Base-by-base conservation (phyloP, 1,284 basidiomycete genomes). In the Cystobasidiaceae sp. region DNA sequence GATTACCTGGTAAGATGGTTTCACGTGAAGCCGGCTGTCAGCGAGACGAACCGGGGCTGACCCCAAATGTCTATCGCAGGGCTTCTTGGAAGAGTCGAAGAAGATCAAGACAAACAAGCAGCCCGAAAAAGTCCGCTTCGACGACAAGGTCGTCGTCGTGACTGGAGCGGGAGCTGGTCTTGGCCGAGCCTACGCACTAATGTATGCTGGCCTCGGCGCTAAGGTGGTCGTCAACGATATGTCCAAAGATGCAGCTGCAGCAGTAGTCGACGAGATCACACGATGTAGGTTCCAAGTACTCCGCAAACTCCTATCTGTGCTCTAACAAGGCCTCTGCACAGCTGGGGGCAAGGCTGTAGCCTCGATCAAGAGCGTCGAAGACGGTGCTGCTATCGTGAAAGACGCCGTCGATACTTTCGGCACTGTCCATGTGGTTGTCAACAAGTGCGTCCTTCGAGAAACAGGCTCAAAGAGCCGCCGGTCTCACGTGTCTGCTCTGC, bases 211-310 rank as follows among this genome's bases (percentile, higher is more conserved):
- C 68, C 83, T 93, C 4, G 96, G 96, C 32, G 94, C 92, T 23
- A 97, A 97, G 74, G 90, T 99, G 34, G 90, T 98, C 44, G 85
- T 98, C 67, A 99, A 98, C 77, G 96, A 99, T 75, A 87, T 98
- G 64, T 90, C 48, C 51, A 67, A 68, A 65, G 70, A 66, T 19
- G 82, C 75, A 87, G 89, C 87, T 64, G 64, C 80, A 44, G 41
- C 28, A 28, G 27, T 58, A 13, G 59, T 59, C 21, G 46, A 32
- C 21, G 62, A 50, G 37, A 54, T 34, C 34, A 27, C 37, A 15
- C 5, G 37, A 27, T 37, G n/a, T 48, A 9, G 27, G 30, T 44
- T 32, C n/a, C n/a, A n/a, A n/a, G n/a, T n/a, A 13, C 49, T 3
- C 19, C 32, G 15, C 19, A 15, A 11, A 21, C 32, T 17, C 23